These are phyloP conservation scores for Aureobasidium sp. DNA, from an alignment of 2,329 filamentous ascomycete genomes.

Conservation along the genomic window DNA sequence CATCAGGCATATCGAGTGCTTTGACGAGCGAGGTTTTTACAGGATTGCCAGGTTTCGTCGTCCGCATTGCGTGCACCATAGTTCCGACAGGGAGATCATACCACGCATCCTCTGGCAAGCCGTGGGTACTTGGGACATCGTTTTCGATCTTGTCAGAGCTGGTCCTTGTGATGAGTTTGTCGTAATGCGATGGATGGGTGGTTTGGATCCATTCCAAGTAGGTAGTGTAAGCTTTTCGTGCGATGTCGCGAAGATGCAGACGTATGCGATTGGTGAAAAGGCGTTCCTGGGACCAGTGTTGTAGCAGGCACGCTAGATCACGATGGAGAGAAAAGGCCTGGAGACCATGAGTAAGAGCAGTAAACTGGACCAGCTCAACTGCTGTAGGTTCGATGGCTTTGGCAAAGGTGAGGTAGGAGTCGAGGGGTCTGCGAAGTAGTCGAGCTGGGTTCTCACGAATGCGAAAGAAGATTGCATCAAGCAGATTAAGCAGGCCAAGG, in stretches of 20 bases:
- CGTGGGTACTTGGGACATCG: constrained; percentile 18
- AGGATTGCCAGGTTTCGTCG: constrained; percentile 12
- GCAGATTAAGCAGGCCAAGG: background rate
- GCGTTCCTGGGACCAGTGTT: constrained; percentile 14
- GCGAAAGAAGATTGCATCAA: constrained; percentile 11
- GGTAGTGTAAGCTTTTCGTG: constrained; percentile 11
- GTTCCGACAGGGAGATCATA: constrained; percentile 22
- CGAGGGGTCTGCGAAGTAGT: constrained; percentile 10
- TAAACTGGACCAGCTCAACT: background rate
- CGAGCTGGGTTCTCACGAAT: constrained; percentile 15
- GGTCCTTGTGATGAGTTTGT: background rate
- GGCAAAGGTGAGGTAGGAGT: constrained; percentile 16
- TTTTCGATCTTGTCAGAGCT: background rate
- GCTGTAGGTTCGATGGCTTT: constrained; percentile 4
- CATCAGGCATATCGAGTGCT: background rate
- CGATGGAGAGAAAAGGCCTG: constrained; percentile 18
- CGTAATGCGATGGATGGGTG: background rate
- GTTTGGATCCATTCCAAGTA: constrained; percentile 20
- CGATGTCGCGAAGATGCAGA: constrained; percentile 18
- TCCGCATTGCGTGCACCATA: constrained; percentile 9
- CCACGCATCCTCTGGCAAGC: constrained; percentile 21
- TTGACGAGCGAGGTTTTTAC: constrained; percentile 7
- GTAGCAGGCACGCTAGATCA: constrained; percentile 8
- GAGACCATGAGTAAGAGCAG: constrained; percentile 3
- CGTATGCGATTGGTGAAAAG: constrained; percentile 19